Percentiles rank a stretch among this genome's conserved stretches.
Conservation (phyloP, 1,284 basidiomycete genomes). For the Ganoderma leucocontextum region DNA sequence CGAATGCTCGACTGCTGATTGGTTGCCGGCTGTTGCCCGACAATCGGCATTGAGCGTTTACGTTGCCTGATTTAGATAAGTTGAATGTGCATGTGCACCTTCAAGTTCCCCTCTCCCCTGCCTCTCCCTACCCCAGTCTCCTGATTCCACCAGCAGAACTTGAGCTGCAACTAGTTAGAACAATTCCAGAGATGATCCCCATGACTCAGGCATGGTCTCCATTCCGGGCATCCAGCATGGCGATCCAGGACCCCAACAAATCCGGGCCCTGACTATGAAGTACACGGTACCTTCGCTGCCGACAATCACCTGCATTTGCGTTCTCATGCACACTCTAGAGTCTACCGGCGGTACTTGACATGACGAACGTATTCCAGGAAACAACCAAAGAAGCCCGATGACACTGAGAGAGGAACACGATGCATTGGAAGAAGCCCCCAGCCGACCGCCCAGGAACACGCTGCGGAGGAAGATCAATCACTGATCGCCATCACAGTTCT, state of each 20-base stretch:
- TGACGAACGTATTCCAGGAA: background rate
- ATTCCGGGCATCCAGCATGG: background rate
- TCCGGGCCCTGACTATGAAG: background rate
- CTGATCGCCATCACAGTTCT: background rate
- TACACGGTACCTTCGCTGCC: background rate
- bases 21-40: background rate
- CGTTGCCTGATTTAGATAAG: background rate
- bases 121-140: too few relatives aligned
- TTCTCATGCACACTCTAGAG: background rate
- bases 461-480: background rate
- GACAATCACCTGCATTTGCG: background rate
- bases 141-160: background rate
- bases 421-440: conserved; percentile 1
- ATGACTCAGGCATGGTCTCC: background rate
- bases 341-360: background rate
- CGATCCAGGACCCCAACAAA: background rate
- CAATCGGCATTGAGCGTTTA: background rate
- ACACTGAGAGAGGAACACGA: background rate
- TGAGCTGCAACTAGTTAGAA: background rate
- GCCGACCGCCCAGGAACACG: background rate
- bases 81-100: background rate
- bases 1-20: background rate
- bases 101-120: too few relatives aligned
- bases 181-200: background rate
- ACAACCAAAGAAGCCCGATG: conserved; percentile 3